Evolutionary conservation across 2,329 filamentous ascomycete genomes (phyloP).

Genomic region (Fusarium pseudoanthophilum): DNA sequence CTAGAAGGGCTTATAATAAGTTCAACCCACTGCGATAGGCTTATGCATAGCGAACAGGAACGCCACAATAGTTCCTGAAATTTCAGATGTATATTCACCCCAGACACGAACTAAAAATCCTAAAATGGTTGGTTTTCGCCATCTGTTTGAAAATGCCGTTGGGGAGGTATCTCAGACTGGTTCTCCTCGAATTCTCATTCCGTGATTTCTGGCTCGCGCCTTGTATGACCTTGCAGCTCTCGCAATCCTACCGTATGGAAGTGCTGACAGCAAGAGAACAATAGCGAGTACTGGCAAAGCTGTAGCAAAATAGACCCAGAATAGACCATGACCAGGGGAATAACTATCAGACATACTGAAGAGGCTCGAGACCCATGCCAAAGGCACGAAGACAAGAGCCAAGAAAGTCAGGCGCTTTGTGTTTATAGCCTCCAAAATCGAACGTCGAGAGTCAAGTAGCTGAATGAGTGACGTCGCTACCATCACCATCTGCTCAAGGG

Average conservation of each 20-base stretch:
- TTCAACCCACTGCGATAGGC: too few species aligned
- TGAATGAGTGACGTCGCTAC: background rate
- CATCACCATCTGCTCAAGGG: background rate
- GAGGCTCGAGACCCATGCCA: background rate
- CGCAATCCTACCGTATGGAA: fast-evolving
- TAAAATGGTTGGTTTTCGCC: too few species aligned
- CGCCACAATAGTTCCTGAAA: too few species aligned
- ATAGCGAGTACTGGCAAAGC: background rate
- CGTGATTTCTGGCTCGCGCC: fast-evolving
- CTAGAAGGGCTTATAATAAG: too few species aligned
- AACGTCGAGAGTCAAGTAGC: background rate
- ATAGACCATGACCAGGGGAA: fast-evolving
- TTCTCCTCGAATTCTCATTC: fast-evolving
- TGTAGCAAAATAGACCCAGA: background rate
- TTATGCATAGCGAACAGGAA: too few species aligned
- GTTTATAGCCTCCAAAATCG: background rate
- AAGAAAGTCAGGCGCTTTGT: background rate
- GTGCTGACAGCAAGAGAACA: fast-evolving
- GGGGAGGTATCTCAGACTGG: too few species aligned
- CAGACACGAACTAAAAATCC: too few species aligned
- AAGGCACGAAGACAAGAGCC: fast-evolving
- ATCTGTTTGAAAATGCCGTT: too few species aligned
- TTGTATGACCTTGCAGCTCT: fast-evolving
- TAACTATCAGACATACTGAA: background rate
- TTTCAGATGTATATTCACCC: too few species aligned